These are phyloP conservation scores for Linnemannia hyalina DNA, from an alignment of 192 early-diverging fungal genomes.

Conservation along the genomic window DNA sequence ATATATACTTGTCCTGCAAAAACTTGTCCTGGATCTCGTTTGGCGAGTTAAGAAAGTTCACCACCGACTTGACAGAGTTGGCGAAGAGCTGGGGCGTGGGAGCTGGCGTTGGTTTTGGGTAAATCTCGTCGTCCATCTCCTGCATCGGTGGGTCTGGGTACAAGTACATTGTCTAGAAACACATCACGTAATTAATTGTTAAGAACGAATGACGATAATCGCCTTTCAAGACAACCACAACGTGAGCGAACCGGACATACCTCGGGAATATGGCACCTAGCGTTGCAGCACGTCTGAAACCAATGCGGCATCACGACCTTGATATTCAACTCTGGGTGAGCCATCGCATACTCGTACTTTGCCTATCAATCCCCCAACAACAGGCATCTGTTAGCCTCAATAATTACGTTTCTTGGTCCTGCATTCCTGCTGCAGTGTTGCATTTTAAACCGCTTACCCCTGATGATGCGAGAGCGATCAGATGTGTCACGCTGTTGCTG, in stretches of 20 bases:
- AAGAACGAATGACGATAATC: neutral
- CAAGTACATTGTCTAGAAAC: conserved; percentile 32
- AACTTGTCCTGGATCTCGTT: neutral
- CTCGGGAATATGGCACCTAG: conserved; percentile 64
- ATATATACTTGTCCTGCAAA: conserved; percentile 11
- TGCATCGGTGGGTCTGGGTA: conserved; percentile 52
- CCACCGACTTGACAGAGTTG: conserved; percentile 32
- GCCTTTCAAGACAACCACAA: conserved; percentile 14
- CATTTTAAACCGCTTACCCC: conserved; percentile 19
- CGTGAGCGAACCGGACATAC: conserved; percentile 57
- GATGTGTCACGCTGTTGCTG: conserved; percentile 18
- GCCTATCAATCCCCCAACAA: conserved; percentile 19
- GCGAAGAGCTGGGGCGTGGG: conserved; percentile 33
- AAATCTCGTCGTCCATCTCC: conserved; percentile 4
- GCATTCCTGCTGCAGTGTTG: neutral
- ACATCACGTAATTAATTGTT: neutral
- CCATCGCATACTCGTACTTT: conserved; percentile 62
- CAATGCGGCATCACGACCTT: conserved; percentile 79
- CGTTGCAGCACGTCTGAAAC: conserved; percentile 75
- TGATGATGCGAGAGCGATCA: conserved; percentile 26
- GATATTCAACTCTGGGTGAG: conserved; percentile 63
- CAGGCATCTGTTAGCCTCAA: neutral
- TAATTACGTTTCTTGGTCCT: too few species aligned
- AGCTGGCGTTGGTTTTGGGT: neutral
- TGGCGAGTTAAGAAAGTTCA: conserved; percentile 23